Conservation (phyloP, 2,329 filamentous ascomycete species). For the Dactylellina drechsleri region DNA sequence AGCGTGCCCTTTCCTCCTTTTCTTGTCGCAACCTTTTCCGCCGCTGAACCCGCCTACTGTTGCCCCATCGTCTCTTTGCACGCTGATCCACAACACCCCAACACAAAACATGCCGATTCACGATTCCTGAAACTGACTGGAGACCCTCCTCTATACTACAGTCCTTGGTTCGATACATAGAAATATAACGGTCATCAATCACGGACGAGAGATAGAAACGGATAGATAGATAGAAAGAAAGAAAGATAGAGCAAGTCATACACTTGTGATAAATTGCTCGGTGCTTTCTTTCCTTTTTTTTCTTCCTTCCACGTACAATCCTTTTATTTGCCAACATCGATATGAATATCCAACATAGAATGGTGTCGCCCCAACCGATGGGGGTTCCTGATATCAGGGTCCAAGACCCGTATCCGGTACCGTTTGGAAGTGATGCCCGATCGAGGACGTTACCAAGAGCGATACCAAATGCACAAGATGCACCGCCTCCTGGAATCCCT, state of each 20-base stretch:
- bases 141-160: neutral
- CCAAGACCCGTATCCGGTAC: slow-evolving; percentile 44
- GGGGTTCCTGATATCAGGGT: slow-evolving; percentile 53
- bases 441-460: slow-evolving; percentile 43
- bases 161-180: neutral
- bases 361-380: slow-evolving; percentile 49
- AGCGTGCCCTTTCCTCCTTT: slow-evolving; percentile 24
- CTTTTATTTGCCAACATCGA: neutral
- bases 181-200: too few species aligned
- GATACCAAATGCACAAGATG: slow-evolving; percentile 53
- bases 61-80: slow-evolving; percentile 1
- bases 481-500: slow-evolving; percentile 37
- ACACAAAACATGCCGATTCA: slow-evolving; percentile 20
- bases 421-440: slow-evolving; percentile 29
- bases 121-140: neutral
- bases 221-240: too few species aligned
- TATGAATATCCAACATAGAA: slow-evolving; percentile 53
- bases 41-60: slow-evolving; percentile 3
- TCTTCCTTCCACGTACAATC: too few species aligned
- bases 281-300: too few species aligned
- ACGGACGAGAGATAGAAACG: too few species aligned
- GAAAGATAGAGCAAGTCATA: too few species aligned
- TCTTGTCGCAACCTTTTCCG: slow-evolving; percentile 10
- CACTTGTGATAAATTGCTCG: too few species aligned
- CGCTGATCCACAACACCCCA: slow-evolving; percentile 36